Base-by-base conservation (phyloP, 306 rosid species). In the Vicia faba region DNA sequence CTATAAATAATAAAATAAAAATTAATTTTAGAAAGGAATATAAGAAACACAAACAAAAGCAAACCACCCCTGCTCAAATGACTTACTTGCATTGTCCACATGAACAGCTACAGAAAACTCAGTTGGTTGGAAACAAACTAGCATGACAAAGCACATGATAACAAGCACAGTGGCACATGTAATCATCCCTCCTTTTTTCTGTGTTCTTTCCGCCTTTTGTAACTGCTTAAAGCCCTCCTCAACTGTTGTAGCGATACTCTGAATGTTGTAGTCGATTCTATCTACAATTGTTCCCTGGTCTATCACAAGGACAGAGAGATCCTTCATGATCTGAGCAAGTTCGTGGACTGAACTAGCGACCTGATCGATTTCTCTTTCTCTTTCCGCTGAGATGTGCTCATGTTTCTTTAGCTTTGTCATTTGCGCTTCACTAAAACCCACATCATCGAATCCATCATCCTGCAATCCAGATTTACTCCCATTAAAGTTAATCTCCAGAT, bases 261-360 rank as follows among this genome's bases (percentile, higher is more conserved):
- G 96, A 75, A 86, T 84, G 68, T 89, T 86, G 84, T 86, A 84
- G 85, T 89, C 90, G 43, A 89, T 86, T 71, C 96, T 86, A 78
- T 89, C 96, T 41, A 89, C 92, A 39, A 89, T 89, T 23, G 96
- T 86, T 61, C 92, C 96, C 96, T 86, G 96, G 66, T 89, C 96
- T 69, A 89, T 86, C 64, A 89, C 96, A 60, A 89, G 84, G 61
- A 80, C 86, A 0, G 92, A 89, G 60, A 89, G 88, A 70, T 89
- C 96, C 84, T 84, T 89, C 96, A 89, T 86, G 68, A 89, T 84
- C 76, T 89, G 92, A 39, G 88, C 96, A 61, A 89, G 92, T 59
- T 86, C 92, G 29, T 89, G 80, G 26, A 86, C 88, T 12, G 96
- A 89, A 73, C 84, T 72, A 36, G 74, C 77, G 16, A 89, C 96